Evolutionary conservation across 345 rosid species (phyloP).

Genomic region (Lumnitzera racemosa): DNA sequence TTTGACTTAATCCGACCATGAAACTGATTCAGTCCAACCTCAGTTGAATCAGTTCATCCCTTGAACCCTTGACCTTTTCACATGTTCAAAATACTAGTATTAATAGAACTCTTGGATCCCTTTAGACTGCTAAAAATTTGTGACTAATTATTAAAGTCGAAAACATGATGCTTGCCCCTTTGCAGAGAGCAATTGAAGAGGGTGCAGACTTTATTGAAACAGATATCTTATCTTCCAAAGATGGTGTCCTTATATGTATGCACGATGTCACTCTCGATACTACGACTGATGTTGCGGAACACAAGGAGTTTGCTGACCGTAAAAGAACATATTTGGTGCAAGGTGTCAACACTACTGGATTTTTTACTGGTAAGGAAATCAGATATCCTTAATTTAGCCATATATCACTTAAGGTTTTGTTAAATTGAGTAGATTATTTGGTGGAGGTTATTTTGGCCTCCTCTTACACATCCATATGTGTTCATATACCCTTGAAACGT

Average conservation of each 20-base stretch:
- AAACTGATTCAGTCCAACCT: too few species aligned
- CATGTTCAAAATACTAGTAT: too few species aligned
- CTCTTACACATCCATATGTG: too few species aligned
- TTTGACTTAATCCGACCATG: too few species aligned
- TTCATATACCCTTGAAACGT: too few species aligned
- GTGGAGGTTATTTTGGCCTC: too few species aligned
- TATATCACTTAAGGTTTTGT: too few species aligned
- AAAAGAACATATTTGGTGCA: slow-evolving; percentile 76
- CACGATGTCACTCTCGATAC: slow-evolving; percentile 77
- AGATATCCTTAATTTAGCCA: neutral
- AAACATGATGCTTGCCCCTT: slow-evolving; percentile 10
- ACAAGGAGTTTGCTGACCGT: slow-evolving; percentile 76
- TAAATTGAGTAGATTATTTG: too few species aligned
- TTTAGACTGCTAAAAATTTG: neutral
- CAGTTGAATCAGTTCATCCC: too few species aligned
- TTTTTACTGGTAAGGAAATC: slow-evolving; percentile 55
- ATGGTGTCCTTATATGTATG: slow-evolving; percentile 73
- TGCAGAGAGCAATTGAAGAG: slow-evolving; percentile 90
- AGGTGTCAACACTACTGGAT: slow-evolving; percentile 67
- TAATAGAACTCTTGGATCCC: neutral
- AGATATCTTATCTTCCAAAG: slow-evolving; percentile 71
- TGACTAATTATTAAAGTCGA: too few species aligned
- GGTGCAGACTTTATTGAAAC: slow-evolving; percentile 94
- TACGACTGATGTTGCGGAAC: slow-evolving; percentile 62
- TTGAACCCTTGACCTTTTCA: too few species aligned